Base-by-base conservation (phyloP, 371 early-diverging fungal species). In the Mortierella sp. region DNA sequence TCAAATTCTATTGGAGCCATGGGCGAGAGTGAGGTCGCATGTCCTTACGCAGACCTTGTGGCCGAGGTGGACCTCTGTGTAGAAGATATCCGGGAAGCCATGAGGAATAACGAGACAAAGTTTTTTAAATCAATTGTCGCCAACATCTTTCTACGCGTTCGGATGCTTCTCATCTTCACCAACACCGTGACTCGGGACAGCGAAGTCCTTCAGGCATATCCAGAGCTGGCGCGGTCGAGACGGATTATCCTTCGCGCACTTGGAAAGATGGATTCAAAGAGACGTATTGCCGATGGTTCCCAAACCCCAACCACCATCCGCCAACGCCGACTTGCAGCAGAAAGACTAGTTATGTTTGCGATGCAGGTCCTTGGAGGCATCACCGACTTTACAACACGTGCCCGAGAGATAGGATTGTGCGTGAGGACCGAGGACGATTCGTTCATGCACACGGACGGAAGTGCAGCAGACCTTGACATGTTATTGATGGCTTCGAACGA, bases 131-230 rank as follows among this genome's bases (percentile, higher is more conserved):
- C 71, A 19, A 64, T 67, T 26, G 72, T 76, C 23, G 68, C 68
- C 53, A 71, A 68, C 21, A 67, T 76, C 19, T 55, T 76, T 45
- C 63, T 68, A 0, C 71, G 71, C 28, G 76, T 76, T 18, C 70
- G 66, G 44, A 66, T 68, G 0, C 62, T 76, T 0, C 46, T 76
- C 25, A 55, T 70, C 43, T 67, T 66, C 58, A 71, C 76, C 47
- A 64, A 76, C 28, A 71, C 72, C 7, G 68, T 71, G 51, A 64
- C 67, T n/a, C 71, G 72, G 11, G 76, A 76, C n/a, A 71, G 72
- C 30, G 64, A 67, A 2, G 64, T 71, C 37, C 52, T 76, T 25
- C 44, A 44, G 46, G 50, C 44, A 2, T 76, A 76, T 51, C 72
- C 76, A 21, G 76, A 70, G 30, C 53, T 76, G 16, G 64, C 64